Percentiles rank a stretch among this genome's conserved stretches.
Conservation (phyloP, 352 stramenopile species). For the Phytopythium oedochilum region DNA sequence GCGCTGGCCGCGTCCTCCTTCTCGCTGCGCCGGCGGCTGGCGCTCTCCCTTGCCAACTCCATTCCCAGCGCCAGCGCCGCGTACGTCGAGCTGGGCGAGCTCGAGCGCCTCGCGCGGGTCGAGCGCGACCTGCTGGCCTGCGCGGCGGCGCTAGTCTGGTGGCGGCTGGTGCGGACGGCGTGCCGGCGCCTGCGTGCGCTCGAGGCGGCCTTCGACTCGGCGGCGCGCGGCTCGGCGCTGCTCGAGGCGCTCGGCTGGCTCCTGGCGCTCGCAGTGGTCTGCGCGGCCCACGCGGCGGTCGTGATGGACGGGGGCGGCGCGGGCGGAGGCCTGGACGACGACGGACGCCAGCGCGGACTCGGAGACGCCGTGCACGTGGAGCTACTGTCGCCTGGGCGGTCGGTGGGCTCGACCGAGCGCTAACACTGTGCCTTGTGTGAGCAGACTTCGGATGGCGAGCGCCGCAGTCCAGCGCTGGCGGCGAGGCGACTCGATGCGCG, state of each 20-base stretch:
- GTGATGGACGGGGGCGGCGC: neutral
- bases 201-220: conserved; percentile 32
- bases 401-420: neutral
- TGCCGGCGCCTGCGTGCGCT: conserved; percentile 36
- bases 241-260: conserved; percentile 1
- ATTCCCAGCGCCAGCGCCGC: no score
- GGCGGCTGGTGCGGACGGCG: conserved; percentile 40
- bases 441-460: neutral
- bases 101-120: no score
- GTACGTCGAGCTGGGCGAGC: conserved; percentile 26
- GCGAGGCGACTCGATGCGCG: neutral
- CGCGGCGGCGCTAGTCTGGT: conserved; percentile 55
- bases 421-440: neutral
- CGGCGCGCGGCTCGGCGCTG: conserved; percentile 16
- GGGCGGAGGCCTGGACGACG: neutral
- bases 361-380: neutral
- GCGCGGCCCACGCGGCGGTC: neutral
- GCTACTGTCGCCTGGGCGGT: neutral
- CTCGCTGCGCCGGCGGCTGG: conserved; percentile 27
- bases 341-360: neutral
- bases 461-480: conserved; percentile 1
- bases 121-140: no score
- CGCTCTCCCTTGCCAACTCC: neutral
- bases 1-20: conserved; percentile 30
- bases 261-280: neutral